A percentile compares a stretch with the other conserved stretches of the same genome.
Evolutionary conservation across 768 basidiomycete species (phyloP).

Genomic region (Lactarius tabidus): DNA sequence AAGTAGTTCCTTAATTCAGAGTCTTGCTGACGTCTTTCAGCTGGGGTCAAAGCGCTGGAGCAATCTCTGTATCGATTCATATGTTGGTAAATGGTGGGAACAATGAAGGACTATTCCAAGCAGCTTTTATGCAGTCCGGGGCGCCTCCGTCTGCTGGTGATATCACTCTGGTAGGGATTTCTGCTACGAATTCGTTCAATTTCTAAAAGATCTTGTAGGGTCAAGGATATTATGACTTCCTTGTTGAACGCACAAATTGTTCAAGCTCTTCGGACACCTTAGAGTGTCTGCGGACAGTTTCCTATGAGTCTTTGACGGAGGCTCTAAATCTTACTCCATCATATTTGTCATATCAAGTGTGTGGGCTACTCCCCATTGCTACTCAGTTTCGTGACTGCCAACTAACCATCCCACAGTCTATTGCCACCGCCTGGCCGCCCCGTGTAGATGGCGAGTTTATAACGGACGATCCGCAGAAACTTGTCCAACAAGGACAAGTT

Average conservation of each 20-base stretch:
- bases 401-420: no score
- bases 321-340: no score
- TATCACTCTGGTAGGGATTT: conserved; percentile 33
- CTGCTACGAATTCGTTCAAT: conserved; percentile 19
- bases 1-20: conserved; percentile 6
- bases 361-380: no score
- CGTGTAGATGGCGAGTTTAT: no score
- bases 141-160: conserved; percentile 33
- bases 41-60: conserved; percentile 52
- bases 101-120: conserved; percentile 37
- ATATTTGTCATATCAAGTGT: no score
- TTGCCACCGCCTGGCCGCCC: no score
- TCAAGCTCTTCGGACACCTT: no score
- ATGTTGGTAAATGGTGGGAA: conserved; percentile 40
- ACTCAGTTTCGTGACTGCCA: no score
- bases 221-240: conserved; percentile 39
- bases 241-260: conserved; percentile 30
- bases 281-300: no score
- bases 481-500: no score
- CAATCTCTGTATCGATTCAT: conserved; percentile 42
- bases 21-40: conserved; percentile 27
- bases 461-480: no score
- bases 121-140: conserved; percentile 43
- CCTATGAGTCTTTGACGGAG: no score
- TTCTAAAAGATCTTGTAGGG: conserved; percentile 12